Evolutionary conservation across 1,139 yeast genomes (phyloP), one percentile per base, ranked within the genome.

Genomic region (Taiozyma sp.): DNA sequence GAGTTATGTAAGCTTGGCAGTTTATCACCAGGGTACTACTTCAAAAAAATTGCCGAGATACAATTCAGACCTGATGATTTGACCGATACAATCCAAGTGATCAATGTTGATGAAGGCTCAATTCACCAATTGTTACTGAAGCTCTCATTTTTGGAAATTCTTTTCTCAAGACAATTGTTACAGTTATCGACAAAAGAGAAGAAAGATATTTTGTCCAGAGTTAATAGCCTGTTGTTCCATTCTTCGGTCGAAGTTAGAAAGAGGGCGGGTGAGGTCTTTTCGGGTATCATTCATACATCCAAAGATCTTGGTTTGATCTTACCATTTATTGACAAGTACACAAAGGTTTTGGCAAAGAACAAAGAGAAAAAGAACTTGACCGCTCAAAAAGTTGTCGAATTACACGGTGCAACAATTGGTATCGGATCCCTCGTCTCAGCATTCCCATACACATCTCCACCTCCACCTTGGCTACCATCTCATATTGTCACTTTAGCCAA

Each of bases 351-450:
- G 42, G 58, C 58, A 45, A 61, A 53, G 52, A 61, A 56, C 61
- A 55, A 58, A 64, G 55, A 49, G 40, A 52, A 68, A 73, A 61
- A 72, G 66, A 69, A 53, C 64, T 63, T 67, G 46, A 48, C 76
- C 0, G 61, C 68, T 40, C 76, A 74, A 6, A 81, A 81, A 54
- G 61, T 69, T 3, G 70, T 78, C 13, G 67, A 70, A 13, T 70
- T 91, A 8, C 99, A 93, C 63, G 96, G 95, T 2, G 91, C 97
- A 2, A 86, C 93, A 0, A 71, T 95, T 29, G 98, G 98, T 0
- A 72, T 93, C 13, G 96, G 98, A 4, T 87, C 98, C 0, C 72
- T 93, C 43, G 82, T 93, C 2, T 84, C 87, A 51, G 98, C 99
- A 0, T 93, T 87, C 69, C 93, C 98, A 2, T 93, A 89, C 64